Percentiles rank a stretch among this genome's conserved stretches.
Evolutionary conservation across 1,139 yeast species (phyloP).

Genomic region (Spathaspora sp.): DNA sequence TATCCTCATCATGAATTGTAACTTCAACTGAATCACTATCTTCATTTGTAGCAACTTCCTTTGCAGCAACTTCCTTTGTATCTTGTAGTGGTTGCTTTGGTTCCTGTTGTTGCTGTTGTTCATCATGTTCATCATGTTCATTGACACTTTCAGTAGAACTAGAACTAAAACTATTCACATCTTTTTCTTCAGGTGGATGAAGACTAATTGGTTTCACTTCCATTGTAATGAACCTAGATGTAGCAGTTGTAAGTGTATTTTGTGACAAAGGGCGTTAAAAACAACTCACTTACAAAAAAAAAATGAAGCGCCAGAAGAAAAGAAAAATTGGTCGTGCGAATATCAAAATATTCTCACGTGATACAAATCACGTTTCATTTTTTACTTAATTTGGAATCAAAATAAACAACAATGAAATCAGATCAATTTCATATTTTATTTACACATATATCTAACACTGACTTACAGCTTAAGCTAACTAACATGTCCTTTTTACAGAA

Average conservation of each 20-base stretch:
- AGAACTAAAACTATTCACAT: not conserved
- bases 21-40: conserved; percentile 3
- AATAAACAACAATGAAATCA: conserved; percentile 3
- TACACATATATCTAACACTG: not conserved
- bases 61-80: conserved; percentile 5
- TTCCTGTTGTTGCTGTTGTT: not conserved
- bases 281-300: not conserved
- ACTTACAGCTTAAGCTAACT: not conserved
- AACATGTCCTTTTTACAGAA: conserved; percentile 55
- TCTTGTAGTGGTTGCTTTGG: conserved; percentile 5
- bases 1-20: conserved; percentile 18
- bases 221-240: conserved; percentile 4
- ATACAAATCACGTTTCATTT: not conserved
- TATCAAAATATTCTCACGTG: not conserved
- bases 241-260: not conserved
- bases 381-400: not conserved
- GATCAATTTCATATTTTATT: not conserved
- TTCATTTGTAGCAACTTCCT: not conserved
- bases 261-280: not conserved
- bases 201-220: conserved; percentile 12
- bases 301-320: not conserved
- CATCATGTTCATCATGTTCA: not conserved
- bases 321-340: not conserved
- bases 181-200: conserved; percentile 2
- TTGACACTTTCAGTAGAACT: not conserved